Conservation (phyloP, 306 rosid species). For the Argentina anserina region DNA sequence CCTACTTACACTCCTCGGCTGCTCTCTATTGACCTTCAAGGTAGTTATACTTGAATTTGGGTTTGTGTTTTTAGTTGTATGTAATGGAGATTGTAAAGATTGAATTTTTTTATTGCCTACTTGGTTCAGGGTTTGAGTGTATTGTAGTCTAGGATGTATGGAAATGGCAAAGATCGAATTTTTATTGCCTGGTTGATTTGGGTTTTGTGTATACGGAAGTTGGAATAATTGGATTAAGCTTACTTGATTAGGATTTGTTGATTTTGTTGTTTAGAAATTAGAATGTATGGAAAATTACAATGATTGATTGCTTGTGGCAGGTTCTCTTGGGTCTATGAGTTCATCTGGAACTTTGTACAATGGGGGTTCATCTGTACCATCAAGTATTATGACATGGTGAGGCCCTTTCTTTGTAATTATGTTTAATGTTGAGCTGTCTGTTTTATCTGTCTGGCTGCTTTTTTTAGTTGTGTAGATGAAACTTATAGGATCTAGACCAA, state of each 20-base stretch:
- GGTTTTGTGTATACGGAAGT: neutral
- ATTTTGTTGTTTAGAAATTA: neutral
- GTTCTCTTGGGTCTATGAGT: slow-evolving; percentile 88
- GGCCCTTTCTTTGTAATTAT: slow-evolving; percentile 13
- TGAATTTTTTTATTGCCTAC: neutral
- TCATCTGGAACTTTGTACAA: slow-evolving; percentile 64
- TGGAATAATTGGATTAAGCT: neutral
- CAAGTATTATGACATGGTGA: slow-evolving; percentile 69
- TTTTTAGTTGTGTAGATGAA: slow-evolving; percentile 16
- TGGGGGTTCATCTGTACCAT: slow-evolving; percentile 39
- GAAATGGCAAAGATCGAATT: neutral
- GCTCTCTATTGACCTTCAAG: slow-evolving; percentile 74
- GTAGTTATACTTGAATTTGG: slow-evolving; percentile 32
- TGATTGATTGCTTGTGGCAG: slow-evolving; percentile 31
- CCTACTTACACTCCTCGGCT: slow-evolving; percentile 78
- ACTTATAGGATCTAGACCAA: slow-evolving; percentile 22
- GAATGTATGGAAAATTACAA: neutral
- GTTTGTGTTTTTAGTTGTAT: neutral
- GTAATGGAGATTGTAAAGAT: neutral
- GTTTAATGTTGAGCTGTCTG: neutral
- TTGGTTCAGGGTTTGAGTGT: neutral
- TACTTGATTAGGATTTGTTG: neutral
- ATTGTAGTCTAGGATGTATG: neutral
- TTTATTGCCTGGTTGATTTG: neutral
- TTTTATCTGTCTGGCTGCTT: neutral